Percentiles rank a stretch among this genome's conserved stretches.
Evolutionary conservation across 768 basidiomycete species (phyloP).

Genomic region (Suillus brevipes): DNA sequence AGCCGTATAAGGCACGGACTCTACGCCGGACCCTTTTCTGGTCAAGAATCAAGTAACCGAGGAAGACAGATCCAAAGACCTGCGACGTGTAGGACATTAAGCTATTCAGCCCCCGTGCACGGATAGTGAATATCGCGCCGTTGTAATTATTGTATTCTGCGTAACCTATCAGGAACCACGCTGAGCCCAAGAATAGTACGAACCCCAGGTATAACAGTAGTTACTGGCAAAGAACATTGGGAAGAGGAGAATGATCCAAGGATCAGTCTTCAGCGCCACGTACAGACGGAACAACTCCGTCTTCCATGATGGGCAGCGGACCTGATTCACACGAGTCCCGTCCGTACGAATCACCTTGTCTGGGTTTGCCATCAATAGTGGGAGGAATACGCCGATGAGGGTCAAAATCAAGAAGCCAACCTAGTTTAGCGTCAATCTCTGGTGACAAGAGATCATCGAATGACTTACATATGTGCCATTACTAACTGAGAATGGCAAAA

Average conservation of each 20-base stretch:
- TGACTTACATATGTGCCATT: conserved; percentile 67
- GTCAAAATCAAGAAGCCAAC: conserved; percentile 72
- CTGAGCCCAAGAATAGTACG: conserved; percentile 24
- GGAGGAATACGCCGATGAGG: conserved; percentile 59
- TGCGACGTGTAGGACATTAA: conserved; percentile 73
- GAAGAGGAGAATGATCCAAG: conserved; percentile 67
- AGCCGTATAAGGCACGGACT: conserved; percentile 65
- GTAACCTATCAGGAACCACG: not conserved
- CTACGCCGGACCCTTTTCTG: conserved; percentile 53
- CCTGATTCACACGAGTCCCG: conserved; percentile 55
- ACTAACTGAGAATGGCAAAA: conserved; percentile 44
- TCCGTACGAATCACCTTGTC: conserved; percentile 68
- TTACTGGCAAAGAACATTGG: conserved; percentile 80
- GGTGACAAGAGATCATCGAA: conserved; percentile 1
- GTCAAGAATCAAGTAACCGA: conserved; percentile 62
- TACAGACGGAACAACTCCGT: conserved; percentile 65
- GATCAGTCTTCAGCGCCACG: conserved; percentile 62
- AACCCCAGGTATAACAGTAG: conserved; percentile 81
- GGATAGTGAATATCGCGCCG: conserved; percentile 69
- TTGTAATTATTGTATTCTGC: conserved; percentile 77
- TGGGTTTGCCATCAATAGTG: conserved; percentile 66
- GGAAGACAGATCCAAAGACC: conserved; percentile 65
- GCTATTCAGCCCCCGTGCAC: conserved; percentile 69
- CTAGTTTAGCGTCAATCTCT: conserved; percentile 32
- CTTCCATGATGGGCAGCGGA: conserved; percentile 71